These are phyloP conservation scores for Cymbidium sinense DNA, from an alignment of 106 monocot species.

Conservation along the genomic window DNA sequence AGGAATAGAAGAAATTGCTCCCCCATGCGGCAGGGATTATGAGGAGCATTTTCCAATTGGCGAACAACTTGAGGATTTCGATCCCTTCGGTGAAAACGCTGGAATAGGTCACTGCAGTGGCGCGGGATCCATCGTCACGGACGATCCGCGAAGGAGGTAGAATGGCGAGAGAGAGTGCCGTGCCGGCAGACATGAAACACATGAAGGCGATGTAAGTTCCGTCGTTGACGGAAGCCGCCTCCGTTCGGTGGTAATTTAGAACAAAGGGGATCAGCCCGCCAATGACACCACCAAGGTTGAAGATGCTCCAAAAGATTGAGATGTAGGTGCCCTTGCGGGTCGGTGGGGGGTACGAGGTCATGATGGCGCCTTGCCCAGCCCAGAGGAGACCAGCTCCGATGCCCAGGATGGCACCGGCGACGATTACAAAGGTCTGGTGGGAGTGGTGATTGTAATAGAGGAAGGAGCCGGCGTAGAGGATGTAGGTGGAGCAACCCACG, in stretches of 20 bases:
- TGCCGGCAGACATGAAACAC: constrained; percentile 76
- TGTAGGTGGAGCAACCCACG: constrained; percentile 74
- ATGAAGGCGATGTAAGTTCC: constrained; percentile 94
- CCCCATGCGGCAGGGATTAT: constrained; percentile 83
- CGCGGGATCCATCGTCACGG: constrained; percentile 57
- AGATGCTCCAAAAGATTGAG: constrained; percentile 86
- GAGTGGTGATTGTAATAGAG: constrained; percentile 83
- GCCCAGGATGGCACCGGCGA: constrained; percentile 77
- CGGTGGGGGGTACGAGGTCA: constrained; percentile 79
- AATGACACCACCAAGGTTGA: constrained; percentile 92
- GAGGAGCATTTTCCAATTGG: constrained; percentile 78
- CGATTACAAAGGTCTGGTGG: constrained; percentile 54
- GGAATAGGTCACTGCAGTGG: constrained; percentile 39
- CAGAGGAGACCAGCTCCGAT: constrained; percentile 83
- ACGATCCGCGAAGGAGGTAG: constrained; percentile 57
- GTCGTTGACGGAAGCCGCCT: constrained; percentile 74
- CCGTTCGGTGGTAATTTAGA: constrained; percentile 61
- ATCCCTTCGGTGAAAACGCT: constrained; percentile 34
- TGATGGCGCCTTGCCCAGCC: constrained; percentile 86
- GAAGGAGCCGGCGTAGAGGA: constrained; percentile 86
- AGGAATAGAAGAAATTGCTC: constrained; percentile 97
- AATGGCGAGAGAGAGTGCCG: constrained; percentile 55
- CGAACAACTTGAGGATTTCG: constrained; percentile 58
- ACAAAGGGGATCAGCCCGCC: constrained; percentile 90
- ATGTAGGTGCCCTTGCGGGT: constrained; percentile 67